These are phyloP conservation scores for Penicillium brasilianum DNA, from an alignment of 2,329 filamentous ascomycete species.

Conservation along the genomic window DNA sequence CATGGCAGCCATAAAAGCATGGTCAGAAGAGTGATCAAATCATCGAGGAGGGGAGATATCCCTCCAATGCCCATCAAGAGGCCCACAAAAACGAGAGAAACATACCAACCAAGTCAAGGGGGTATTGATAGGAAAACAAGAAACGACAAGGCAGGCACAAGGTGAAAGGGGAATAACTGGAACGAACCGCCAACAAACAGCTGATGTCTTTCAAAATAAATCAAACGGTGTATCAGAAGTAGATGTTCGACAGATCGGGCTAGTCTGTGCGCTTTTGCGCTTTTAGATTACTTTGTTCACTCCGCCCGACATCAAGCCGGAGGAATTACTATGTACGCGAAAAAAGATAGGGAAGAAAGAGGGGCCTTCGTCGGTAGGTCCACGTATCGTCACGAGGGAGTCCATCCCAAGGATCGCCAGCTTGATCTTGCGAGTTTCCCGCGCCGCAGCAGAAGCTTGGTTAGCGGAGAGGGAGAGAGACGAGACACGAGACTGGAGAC, in stretches of 20 bases:
- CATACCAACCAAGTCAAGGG: conserved; percentile 30
- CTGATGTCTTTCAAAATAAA: conserved; percentile 9
- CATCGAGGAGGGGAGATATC: not conserved
- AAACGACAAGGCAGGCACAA: not conserved
- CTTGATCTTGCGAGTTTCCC: not conserved
- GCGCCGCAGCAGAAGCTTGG: no score
- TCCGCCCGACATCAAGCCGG: conserved; percentile 24
- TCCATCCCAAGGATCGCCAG: not conserved
- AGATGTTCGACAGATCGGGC: conserved; percentile 6
- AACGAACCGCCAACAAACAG: conserved; percentile 4
- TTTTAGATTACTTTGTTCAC: conserved; percentile 19
- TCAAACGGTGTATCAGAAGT: conserved; percentile 19
- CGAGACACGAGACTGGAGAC: not conserved
- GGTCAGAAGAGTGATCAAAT: not conserved
- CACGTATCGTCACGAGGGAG: not conserved
- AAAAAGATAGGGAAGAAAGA: conserved; percentile 1
- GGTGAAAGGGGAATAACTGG: not conserved
- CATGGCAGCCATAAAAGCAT: not conserved
- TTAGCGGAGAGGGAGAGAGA: no score
- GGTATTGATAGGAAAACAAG: conserved; percentile 28
- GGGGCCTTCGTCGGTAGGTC: not conserved
- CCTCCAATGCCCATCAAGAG: conserved; percentile 3
- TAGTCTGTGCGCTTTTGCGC: conserved; percentile 19
- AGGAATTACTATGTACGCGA: conserved; percentile 30
- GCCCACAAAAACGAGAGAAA: conserved; percentile 22